Percentiles rank a stretch among this genome's conserved stretches.
phyloP scores from a whole-genome alignment of 371 early-diverging fungal genomes.

The Furculomyces boomerangus region DNA sequence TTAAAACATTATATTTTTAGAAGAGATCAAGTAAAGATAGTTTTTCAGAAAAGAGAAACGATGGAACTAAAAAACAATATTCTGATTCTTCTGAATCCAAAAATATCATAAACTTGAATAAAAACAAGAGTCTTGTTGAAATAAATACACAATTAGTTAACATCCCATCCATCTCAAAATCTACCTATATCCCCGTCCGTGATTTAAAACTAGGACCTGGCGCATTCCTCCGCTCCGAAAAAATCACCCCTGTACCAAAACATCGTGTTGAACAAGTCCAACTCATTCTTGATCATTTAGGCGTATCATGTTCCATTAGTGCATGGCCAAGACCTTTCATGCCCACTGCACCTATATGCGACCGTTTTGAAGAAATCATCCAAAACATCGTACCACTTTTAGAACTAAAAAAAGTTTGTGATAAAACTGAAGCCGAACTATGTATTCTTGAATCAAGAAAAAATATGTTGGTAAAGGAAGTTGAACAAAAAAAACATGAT shows the following conservation, averaged over 20 bases:
- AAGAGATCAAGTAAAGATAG: no score
- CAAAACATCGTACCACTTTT: conserved; percentile 45
- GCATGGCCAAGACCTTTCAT: conserved; percentile 48
- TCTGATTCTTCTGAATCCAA: no score
- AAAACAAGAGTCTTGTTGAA: not conserved
- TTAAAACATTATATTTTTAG: no score
- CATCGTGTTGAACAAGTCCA: conserved; percentile 39
- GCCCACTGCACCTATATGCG: conserved; percentile 56
- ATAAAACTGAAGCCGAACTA: conserved; percentile 59
- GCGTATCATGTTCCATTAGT: conserved; percentile 19
- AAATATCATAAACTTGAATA: no score
- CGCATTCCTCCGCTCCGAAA: conserved; percentile 52
- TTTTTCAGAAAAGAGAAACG: no score
- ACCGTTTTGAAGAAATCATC: conserved; percentile 52
- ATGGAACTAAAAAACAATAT: no score
- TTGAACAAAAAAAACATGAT: no score
- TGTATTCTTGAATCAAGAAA: conserved; percentile 34
- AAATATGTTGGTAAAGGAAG: conserved; percentile 14
- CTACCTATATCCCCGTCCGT: conserved; percentile 13
- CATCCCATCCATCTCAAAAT: not conserved
- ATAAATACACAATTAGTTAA: conserved; percentile 4
- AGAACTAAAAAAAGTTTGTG: conserved; percentile 61
- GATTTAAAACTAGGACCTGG: conserved; percentile 53
- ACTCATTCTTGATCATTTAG: conserved; percentile 46
- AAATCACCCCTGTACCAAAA: conserved; percentile 42